phyloP scores from a whole-genome alignment of 2,329 filamentous ascomycete species.

The Anisogramma anomala region DNA sequence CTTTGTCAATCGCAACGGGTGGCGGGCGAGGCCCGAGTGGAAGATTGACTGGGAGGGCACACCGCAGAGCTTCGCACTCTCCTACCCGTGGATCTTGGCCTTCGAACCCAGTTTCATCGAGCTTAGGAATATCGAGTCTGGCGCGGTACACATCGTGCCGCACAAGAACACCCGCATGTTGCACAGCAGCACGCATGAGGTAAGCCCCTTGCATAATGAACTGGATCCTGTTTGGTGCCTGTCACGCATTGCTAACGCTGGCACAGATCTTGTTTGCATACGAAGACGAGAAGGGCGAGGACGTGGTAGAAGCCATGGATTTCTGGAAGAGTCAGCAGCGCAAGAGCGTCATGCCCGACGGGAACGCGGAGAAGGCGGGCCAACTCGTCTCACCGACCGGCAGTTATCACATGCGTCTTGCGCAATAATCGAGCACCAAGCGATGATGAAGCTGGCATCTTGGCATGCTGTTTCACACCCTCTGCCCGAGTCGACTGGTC shows the following conservation, averaged over 20 bases:
- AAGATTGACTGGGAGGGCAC: slow-evolving; percentile 94
- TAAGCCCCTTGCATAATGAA: slow-evolving; percentile 31
- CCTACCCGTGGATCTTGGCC: slow-evolving; percentile 91
- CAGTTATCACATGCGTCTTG: slow-evolving; percentile 10
- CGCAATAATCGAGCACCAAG: slow-evolving; percentile 7
- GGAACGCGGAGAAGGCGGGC: slow-evolving; percentile 1
- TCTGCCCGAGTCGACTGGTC: background rate
- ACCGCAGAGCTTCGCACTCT: slow-evolving; percentile 84
- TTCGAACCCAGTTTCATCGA: slow-evolving; percentile 98
- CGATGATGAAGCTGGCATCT: background rate
- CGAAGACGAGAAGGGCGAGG: slow-evolving; percentile 87
- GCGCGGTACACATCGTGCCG: slow-evolving; percentile 89
- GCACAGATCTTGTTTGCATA: slow-evolving; percentile 88
- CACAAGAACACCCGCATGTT: slow-evolving; percentile 96
- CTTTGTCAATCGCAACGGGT: slow-evolving; percentile 97
- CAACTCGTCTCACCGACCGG: slow-evolving; percentile 8
- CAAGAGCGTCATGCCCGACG: slow-evolving; percentile 29
- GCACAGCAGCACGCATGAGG: slow-evolving; percentile 93
- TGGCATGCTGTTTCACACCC: background rate
- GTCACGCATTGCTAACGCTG: slow-evolving; percentile 17
- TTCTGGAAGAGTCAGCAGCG: slow-evolving; percentile 69
- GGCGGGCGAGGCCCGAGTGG: slow-evolving; percentile 93
- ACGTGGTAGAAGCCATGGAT: slow-evolving; percentile 87
- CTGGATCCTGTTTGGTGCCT: background rate
- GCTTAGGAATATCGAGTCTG: slow-evolving; percentile 87